phyloP scores from a whole-genome alignment of 306 rosid genomes.

The Fragaria ananassa region DNA sequence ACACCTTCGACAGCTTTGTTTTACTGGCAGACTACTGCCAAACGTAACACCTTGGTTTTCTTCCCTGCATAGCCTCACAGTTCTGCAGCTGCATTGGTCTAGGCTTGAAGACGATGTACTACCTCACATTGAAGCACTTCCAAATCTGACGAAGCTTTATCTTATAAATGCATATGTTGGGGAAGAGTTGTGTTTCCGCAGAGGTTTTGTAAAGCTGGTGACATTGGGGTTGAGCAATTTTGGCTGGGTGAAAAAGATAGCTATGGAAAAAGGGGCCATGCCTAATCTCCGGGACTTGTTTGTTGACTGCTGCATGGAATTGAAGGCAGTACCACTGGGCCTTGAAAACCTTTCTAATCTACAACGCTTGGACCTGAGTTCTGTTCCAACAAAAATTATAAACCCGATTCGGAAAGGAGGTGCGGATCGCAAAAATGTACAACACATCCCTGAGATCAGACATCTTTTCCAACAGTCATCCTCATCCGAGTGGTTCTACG shows the following conservation, averaged over 20 bases:
- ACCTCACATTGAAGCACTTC: no score
- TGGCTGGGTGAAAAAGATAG: background rate
- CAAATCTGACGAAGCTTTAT: no score
- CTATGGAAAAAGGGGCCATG: conserved; percentile 4
- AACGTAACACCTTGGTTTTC: no score
- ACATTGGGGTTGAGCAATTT: accelerated
- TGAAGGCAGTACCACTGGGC: background rate
- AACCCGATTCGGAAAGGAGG: background rate
- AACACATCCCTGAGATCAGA: background rate
- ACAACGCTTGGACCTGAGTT: accelerated
- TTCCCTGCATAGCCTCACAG: no score
- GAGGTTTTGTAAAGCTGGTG: background rate
- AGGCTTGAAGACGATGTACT: no score
- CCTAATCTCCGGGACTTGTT: background rate
- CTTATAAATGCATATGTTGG: background rate
- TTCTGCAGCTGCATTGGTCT: no score
- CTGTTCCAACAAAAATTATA: background rate
- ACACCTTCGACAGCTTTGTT: background rate
- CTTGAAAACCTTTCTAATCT: background rate
- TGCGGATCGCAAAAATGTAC: background rate
- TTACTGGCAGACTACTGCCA: no score
- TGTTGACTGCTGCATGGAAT: background rate
- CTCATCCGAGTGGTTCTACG: background rate
- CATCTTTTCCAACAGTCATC: background rate
- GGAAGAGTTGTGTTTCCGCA: background rate